These are phyloP conservation scores for Kitagawia praeruptora DNA, from an alignment of 129 eudicot species.

Conservation along the genomic window DNA sequence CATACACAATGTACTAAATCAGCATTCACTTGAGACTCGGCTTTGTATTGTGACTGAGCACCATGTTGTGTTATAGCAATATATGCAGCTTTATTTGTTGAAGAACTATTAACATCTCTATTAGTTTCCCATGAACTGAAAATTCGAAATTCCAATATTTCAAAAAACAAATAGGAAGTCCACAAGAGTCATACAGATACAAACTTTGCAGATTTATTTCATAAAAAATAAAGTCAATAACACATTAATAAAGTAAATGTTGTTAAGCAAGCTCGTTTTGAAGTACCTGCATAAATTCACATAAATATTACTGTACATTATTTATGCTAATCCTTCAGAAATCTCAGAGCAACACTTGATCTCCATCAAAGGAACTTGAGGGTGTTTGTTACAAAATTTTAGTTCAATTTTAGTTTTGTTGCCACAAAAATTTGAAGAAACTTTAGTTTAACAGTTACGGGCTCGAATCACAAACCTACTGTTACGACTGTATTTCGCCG, in stretches of 20 bases:
- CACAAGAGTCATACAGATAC: not conserved
- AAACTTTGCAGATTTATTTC: not conserved
- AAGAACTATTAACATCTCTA: no score
- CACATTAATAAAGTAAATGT: not conserved
- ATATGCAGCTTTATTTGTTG: no score
- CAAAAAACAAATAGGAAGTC: not conserved
- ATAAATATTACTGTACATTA: no score
- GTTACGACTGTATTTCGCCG: no score
- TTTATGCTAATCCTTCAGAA: conserved; percentile 58
- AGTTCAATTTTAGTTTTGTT: no score
- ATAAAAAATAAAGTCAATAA: not conserved
- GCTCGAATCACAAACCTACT: no score
- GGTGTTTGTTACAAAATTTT: conserved; percentile 99
- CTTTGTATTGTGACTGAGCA: no score
- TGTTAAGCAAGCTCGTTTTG: not conserved
- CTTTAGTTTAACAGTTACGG: no score
- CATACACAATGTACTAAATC: no score
- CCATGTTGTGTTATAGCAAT: no score
- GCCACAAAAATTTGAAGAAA: no score
- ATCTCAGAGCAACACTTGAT: conserved; percentile 93
- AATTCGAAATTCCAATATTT: not conserved
- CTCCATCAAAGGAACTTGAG: conserved; percentile 94
- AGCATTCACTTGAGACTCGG: no score
- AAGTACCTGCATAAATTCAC: conserved; percentile 89
- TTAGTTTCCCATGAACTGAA: not conserved